phyloP scores from a whole-genome alignment of 2,329 filamentous ascomycete genomes.

The Epichloe elymi region DNA sequence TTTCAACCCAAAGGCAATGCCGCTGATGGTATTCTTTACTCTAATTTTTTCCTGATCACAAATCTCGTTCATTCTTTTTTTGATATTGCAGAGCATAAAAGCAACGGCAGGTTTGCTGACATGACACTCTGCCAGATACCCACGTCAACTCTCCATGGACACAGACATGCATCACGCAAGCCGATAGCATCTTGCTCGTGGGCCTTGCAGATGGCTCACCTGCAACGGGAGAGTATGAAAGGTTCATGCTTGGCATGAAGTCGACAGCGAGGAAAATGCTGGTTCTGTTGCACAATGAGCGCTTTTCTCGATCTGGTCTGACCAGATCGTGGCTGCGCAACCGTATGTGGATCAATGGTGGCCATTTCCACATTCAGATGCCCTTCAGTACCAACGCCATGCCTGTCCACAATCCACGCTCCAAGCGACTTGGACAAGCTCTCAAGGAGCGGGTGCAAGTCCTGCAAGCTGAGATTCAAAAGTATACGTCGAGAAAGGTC shows the following conservation, averaged over 20 bases:
- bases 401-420: conserved; percentile 54
- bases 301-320: conserved; percentile 72
- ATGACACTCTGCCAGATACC: conserved; percentile 49
- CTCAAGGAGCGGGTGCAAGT: conserved; percentile 90
- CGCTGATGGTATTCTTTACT: conserved; percentile 45
- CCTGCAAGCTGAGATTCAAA: conserved; percentile 91
- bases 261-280: conserved; percentile 90
- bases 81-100: conserved; percentile 2
- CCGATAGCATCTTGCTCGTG: conserved; percentile 88
- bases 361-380: conserved; percentile 97
- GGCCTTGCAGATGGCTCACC: conserved; percentile 83
- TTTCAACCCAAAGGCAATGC: conserved; percentile 34
- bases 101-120: conserved; percentile 15
- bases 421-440: conserved; percentile 68
- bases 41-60: conserved; percentile 54
- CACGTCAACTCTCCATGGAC: conserved; percentile 97
- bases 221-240: conserved; percentile 87
- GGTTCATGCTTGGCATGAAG: conserved; percentile 92
- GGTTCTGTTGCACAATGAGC: conserved; percentile 76
- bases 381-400: conserved; percentile 64
- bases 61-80: conserved; percentile 3
- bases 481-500: conserved; percentile 91
- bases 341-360: conserved; percentile 94
- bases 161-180: conserved; percentile 92
- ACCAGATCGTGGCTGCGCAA: conserved; percentile 86